Evolutionary conservation across 176 grass and related monocot species (phyloP).

Genomic region (Elaeis guineensis): DNA sequence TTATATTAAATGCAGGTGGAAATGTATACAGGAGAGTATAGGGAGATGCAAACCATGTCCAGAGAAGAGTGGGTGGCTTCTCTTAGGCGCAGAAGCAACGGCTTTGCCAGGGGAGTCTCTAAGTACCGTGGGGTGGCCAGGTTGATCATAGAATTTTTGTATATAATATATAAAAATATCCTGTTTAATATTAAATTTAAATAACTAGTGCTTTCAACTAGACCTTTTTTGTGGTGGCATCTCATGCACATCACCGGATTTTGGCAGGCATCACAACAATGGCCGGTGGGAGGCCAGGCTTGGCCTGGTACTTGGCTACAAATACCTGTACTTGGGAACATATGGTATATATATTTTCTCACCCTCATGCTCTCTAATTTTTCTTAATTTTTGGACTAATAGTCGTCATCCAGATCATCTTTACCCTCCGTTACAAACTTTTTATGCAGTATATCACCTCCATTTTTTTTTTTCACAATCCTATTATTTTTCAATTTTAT

Average conservation of each 20-base stretch:
- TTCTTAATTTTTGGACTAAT: no score
- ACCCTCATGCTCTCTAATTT: neutral
- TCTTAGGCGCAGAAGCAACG: conserved; percentile 79
- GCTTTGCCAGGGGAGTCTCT: conserved; percentile 91
- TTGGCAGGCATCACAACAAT: conserved; percentile 76
- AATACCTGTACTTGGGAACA: conserved; percentile 49
- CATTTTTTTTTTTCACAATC: no score
- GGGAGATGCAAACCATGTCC: conserved; percentile 60
- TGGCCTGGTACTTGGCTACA: conserved; percentile 78
- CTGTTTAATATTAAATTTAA: no score
- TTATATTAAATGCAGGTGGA: conserved; percentile 35
- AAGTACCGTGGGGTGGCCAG: conserved; percentile 97
- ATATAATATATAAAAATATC: no score
- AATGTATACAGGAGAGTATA: conserved; percentile 46
- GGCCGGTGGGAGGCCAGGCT: conserved; percentile 96
- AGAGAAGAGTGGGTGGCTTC: conserved; percentile 77
- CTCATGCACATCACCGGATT: no score
- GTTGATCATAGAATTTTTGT: conserved; percentile 7
- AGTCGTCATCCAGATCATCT: neutral
- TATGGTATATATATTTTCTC: conserved; percentile 1
- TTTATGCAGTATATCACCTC: no score
- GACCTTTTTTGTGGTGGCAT: no score
- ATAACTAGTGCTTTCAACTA: no score
- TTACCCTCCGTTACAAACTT: no score
- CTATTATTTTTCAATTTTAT: no score